Evolutionary conservation across 2,329 filamentous ascomycete species (phyloP).

Genomic region (Colletotrichum tamarilloi): DNA sequence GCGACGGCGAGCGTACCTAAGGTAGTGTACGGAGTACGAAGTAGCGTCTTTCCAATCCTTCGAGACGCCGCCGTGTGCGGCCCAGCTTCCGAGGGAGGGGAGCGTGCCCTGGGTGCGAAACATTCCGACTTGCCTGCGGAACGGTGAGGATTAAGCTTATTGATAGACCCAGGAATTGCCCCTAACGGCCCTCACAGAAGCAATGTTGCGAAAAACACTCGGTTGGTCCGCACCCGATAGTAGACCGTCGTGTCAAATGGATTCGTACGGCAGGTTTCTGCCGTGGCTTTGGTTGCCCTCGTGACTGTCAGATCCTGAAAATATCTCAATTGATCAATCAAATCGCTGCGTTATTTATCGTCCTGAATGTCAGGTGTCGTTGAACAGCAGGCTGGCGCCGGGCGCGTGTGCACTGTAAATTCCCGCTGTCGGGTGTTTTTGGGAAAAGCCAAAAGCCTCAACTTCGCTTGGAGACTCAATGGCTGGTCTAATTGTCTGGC

Average conservation of each 20-base stretch:
- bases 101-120: constrained; percentile 11
- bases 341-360: constrained; percentile 1
- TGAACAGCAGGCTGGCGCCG: background rate
- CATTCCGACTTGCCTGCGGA: constrained; percentile 18
- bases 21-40: background rate
- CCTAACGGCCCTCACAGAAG: background rate
- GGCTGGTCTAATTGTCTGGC: background rate
- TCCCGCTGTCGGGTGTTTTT: background rate
- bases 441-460: background rate
- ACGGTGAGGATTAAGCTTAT: constrained; percentile 33
- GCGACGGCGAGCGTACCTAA: no score
- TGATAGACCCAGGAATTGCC: constrained; percentile 25
- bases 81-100: background rate
- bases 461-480: background rate
- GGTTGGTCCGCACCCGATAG: constrained; percentile 18
- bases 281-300: constrained; percentile 7
- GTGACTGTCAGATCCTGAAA: constrained; percentile 5
- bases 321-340: background rate
- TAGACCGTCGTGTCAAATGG: constrained; percentile 18
- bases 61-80: background rate
- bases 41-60: constrained; percentile 1
- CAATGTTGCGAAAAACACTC: constrained; percentile 31
- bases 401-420: constrained; percentile 3
- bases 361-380: constrained; percentile 12
- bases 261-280: background rate